Base-by-base conservation (phyloP, 192 early-diverging fungal species). In the Allomyces macrogynus region DNA sequence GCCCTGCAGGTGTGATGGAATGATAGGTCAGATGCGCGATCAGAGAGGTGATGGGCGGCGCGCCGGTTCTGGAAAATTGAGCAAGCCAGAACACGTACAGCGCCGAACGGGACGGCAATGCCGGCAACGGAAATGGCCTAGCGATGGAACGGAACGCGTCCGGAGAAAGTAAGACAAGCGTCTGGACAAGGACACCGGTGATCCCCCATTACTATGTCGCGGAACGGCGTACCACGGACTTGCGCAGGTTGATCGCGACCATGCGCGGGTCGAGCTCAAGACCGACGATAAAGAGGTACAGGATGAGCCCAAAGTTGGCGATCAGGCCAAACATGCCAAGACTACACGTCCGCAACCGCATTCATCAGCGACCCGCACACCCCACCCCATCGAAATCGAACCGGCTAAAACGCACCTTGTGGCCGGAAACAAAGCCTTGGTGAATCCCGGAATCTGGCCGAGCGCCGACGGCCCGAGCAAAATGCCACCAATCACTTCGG, bases 401-500 rank as follows among this genome's bases (percentile, higher is more conserved):
- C 7, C 5, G 32, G 32, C 3, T 0, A 40, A 40, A 40, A 40
- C 32, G 32, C 32, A 40, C 32, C 32, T 93, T 0, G 27, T 67
- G 0, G 70, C 20, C 24, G 87, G 88, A 70, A 97, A 96, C 9
- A 96, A 79, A 27, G 77, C 81, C 24, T 69, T 66, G 62, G 68
- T 71, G 70, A 87, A 95, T 3, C 72, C 76, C 23, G 81, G 79
- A 62, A 85, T 88, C 25, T 81, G 81, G 4, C 89, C 88, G 27
- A 95, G 77, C 1, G 81, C 89, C 1, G 91, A 87, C 2, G 90
- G 91, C 0, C 95, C 95, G 8, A 95, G 80, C 7, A 93, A 69
- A 63, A 95, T 90, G 11, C 92, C 92, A 24, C 86, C 91, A 26
- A 95, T 69, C 60, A 97, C 85, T 70, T 97, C 94, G 40, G 92